These are phyloP conservation scores for Linnemannia elongata DNA, from an alignment of 192 early-diverging fungal genomes.

Conservation along the genomic window DNA sequence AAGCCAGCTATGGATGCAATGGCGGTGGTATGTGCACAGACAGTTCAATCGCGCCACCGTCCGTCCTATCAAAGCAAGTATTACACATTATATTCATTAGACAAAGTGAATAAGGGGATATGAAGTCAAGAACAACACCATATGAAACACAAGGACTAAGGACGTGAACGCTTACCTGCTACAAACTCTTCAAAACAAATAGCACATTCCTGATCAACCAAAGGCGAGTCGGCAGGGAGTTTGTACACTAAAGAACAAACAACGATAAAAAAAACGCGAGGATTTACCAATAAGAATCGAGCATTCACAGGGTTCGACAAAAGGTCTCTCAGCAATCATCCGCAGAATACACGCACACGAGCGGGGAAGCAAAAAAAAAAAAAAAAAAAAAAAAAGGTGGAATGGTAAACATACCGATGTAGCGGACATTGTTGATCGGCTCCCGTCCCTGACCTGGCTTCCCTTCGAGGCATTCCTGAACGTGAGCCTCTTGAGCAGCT, in stretches of 20 bases:
- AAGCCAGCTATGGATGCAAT: conserved; percentile 88
- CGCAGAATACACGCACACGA: neutral
- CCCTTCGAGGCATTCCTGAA: conserved; percentile 72
- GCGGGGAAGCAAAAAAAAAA: too few relatives aligned
- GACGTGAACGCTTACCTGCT: conserved; percentile 58
- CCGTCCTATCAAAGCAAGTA: conserved; percentile 65
- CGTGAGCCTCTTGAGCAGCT: conserved; percentile 70
- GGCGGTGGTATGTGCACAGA: conserved; percentile 89
- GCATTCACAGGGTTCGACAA: too few relatives aligned
- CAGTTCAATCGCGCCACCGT: conserved; percentile 88
- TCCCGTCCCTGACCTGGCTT: conserved; percentile 46
- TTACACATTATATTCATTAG: conserved; percentile 6
- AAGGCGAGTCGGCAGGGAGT: conserved; percentile 67
- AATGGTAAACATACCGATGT: conserved; percentile 67
- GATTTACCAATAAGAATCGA: conserved; percentile 1
- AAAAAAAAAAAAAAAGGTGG: too few relatives aligned
- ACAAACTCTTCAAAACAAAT: conserved; percentile 97
- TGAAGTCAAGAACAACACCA: neutral
- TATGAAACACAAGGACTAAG: conserved; percentile 1
- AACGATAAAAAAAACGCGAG: neutral
- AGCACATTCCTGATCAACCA: conserved; percentile 86
- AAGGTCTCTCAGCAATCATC: too few relatives aligned
- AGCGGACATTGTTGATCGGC: conserved; percentile 69
- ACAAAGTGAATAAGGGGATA: neutral
- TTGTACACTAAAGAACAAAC: conserved; percentile 65